Evolutionary conservation across 768 basidiomycete species (phyloP).

Genomic region (Suillus occidentalis): DNA sequence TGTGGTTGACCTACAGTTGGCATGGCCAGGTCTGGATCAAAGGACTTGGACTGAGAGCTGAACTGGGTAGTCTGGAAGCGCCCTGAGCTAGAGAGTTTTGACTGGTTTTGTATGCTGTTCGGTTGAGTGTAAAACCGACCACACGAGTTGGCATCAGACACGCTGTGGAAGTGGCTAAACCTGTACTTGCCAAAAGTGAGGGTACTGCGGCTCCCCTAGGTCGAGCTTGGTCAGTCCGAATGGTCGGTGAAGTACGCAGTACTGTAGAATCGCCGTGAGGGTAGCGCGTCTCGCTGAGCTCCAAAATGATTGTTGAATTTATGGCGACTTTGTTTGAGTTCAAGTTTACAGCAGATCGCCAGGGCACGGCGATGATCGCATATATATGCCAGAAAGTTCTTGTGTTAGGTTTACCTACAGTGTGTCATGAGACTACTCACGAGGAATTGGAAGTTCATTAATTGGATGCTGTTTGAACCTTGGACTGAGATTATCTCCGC

Average conservation of each 20-base stretch:
- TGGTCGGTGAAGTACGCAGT: no score
- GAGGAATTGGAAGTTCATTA: not conserved
- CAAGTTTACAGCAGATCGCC: not conserved
- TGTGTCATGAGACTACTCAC: not conserved
- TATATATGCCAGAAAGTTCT: not conserved
- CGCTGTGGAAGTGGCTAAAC: not conserved
- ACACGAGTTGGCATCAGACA: not conserved
- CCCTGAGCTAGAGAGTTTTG: not conserved
- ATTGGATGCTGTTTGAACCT: slow-evolving; percentile 9
- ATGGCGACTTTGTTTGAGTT: not conserved
- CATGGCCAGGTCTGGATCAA: not conserved
- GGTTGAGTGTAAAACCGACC: not conserved
- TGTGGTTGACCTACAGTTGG: not conserved
- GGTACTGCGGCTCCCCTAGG: not conserved
- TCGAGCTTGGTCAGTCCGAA: no score
- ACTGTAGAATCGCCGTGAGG: not conserved
- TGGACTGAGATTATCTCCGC: not conserved
- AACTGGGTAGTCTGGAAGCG: not conserved
- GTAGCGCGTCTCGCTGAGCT: not conserved
- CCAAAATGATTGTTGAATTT: not conserved
- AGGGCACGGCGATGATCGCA: not conserved
- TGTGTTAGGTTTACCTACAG: not conserved
- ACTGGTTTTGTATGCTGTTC: not conserved
- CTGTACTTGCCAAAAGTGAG: not conserved
- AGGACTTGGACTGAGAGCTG: not conserved